phyloP scores from a whole-genome alignment of 192 early-diverging fungal genomes.

The Coemansia sp. region DNA sequence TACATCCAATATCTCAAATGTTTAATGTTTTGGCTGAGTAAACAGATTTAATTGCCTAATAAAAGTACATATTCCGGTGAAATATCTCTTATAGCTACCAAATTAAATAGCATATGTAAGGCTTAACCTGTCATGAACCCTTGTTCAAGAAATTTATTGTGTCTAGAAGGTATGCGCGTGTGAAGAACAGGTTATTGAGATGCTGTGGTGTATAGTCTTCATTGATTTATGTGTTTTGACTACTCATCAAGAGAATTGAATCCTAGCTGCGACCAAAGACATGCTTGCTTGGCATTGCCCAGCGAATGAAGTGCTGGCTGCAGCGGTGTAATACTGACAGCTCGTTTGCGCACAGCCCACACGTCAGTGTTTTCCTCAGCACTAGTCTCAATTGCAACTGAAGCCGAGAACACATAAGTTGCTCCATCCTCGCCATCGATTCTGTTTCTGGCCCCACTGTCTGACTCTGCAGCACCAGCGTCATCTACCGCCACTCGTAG shows the following conservation, averaged over 20 bases:
- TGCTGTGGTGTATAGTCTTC: too few relatives aligned
- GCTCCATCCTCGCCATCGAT: constrained; percentile 16
- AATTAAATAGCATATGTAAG: too few relatives aligned
- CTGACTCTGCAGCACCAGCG: background rate
- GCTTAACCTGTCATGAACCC: too few relatives aligned
- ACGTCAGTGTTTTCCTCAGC: constrained; percentile 14
- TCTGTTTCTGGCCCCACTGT: background rate
- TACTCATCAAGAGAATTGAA: constrained; percentile 9
- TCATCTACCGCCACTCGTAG: constrained; percentile 22
- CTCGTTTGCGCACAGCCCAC: constrained; percentile 21
- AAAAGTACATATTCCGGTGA: too few relatives aligned
- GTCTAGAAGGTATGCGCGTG: too few relatives aligned
- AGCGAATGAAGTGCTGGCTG: constrained; percentile 21
- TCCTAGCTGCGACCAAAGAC: constrained; percentile 18
- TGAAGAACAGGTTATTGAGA: too few relatives aligned
- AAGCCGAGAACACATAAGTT: constrained; percentile 22
- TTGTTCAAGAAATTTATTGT: too few relatives aligned
- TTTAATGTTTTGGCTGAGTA: too few relatives aligned
- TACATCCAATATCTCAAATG: too few relatives aligned
- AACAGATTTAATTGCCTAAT: too few relatives aligned
- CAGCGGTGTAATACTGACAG: constrained; percentile 23
- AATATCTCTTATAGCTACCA: too few relatives aligned
- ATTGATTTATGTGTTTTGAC: too few relatives aligned
- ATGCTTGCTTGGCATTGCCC: constrained; percentile 5
- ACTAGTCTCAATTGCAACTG: background rate